phyloP scores from a whole-genome alignment of 768 basidiomycete genomes.

The Dentipellis sp. region DNA sequence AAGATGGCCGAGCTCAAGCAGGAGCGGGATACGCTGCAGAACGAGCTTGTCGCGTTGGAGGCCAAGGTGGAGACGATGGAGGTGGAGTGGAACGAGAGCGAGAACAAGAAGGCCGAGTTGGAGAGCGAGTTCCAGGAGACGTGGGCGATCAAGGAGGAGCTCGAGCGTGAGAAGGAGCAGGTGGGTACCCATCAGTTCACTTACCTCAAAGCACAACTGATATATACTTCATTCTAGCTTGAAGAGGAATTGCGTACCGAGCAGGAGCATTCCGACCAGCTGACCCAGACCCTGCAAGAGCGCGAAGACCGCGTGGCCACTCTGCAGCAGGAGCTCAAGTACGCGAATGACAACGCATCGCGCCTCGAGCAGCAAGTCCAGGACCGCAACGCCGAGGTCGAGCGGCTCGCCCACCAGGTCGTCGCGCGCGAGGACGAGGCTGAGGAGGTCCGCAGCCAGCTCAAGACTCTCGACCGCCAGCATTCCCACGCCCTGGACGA shows the following conservation, averaged over 20 bases:
- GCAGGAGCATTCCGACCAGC: slow-evolving; percentile 39
- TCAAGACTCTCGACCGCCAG: slow-evolving; percentile 46
- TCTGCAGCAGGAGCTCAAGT: slow-evolving; percentile 48
- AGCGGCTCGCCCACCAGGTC: slow-evolving; percentile 36
- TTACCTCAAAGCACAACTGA: background rate
- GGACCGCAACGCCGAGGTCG: slow-evolving; percentile 47
- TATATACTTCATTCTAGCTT: slow-evolving; percentile 27
- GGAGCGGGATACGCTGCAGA: slow-evolving; percentile 21
- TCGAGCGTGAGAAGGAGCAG: slow-evolving; percentile 29
- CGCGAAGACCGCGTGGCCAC: slow-evolving; percentile 41
- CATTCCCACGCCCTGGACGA: slow-evolving; percentile 40
- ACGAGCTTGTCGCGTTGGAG: slow-evolving; percentile 19
- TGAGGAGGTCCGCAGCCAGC: slow-evolving; percentile 45
- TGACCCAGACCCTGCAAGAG: slow-evolving; percentile 41
- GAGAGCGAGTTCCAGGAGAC: slow-evolving; percentile 47
- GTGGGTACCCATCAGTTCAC: background rate
- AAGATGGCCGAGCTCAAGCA: slow-evolving; percentile 28
- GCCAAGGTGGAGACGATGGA: slow-evolving; percentile 33
- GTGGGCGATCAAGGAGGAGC: slow-evolving; percentile 39
- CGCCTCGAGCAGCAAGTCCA: slow-evolving; percentile 50
- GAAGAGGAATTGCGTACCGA: slow-evolving; percentile 43
- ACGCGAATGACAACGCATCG: slow-evolving; percentile 39
- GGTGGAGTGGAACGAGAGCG: slow-evolving; percentile 44
- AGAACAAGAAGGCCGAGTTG: slow-evolving; percentile 45
- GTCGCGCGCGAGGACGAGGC: slow-evolving; percentile 40